These are phyloP conservation scores for Scedosporium aurantiacum DNA, from an alignment of 2,329 filamentous ascomycete species.

Conservation along the genomic window DNA sequence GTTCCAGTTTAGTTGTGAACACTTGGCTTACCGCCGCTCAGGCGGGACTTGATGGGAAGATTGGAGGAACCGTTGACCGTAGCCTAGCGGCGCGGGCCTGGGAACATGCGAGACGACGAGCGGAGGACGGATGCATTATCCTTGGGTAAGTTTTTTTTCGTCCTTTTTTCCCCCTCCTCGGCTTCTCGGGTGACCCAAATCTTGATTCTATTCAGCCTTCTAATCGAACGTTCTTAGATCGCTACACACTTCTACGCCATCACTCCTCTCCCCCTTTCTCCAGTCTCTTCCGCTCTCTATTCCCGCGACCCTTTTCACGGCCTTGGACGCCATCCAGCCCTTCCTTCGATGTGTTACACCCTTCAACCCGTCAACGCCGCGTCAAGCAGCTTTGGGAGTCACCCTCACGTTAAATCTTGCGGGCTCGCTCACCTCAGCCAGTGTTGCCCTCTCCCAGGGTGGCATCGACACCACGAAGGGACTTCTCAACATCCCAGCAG, in stretches of 20 bases:
- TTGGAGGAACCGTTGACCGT: conserved; percentile 69
- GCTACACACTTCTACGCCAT: conserved; percentile 79
- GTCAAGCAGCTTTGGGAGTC: conserved; percentile 70
- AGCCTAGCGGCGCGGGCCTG: conserved; percentile 73
- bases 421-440: conserved; percentile 66
- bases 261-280: conserved; percentile 71
- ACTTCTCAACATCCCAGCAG: conserved; percentile 66
- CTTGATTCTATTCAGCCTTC: not conserved
- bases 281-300: conserved; percentile 69
- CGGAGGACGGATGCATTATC: conserved; percentile 89
- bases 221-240: conserved; percentile 45
- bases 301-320: conserved; percentile 63
- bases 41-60: conserved; percentile 53
- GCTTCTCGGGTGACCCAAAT: no score
- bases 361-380: conserved; percentile 72
- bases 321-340: conserved; percentile 70
- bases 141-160: conserved; percentile 55
- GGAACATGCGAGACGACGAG: conserved; percentile 90
- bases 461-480: conserved; percentile 79
- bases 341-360: conserved; percentile 84
- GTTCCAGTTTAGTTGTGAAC: conserved; percentile 86
- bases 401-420: conserved; percentile 71
- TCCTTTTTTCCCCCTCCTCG: no score
- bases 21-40: conserved; percentile 82
- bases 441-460: conserved; percentile 69